Evolutionary conservation across 1,139 yeast genomes (phyloP), one percentile per base, ranked within the genome.

Genomic region (Spencermartinsiella ligniputridi): DNA sequence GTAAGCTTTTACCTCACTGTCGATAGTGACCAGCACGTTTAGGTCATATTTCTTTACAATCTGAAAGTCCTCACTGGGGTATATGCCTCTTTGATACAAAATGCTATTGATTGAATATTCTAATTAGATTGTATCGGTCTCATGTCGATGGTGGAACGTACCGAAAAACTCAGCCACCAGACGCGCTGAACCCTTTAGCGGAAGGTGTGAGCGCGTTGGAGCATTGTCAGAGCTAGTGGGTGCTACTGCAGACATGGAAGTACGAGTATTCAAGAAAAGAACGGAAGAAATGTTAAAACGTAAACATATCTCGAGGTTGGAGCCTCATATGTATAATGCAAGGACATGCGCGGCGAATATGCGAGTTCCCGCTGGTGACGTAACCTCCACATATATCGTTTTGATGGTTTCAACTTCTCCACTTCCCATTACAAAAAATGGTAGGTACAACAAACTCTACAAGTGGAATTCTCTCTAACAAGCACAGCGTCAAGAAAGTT

Each of bases 51-150:
- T 88, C 54, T 79, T 76, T 2, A 87, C 90, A 0, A 83, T 74
- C 49, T 77, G 78, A 64, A 90, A 90, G 61, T 88, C 96, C 55
- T 87, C 96, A 2, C 87, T 75, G 0, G 96, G 96, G 58, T 90
- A 90, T 33, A 90, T 83, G 0, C 96, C 96, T 44, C 97, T 69
- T 62, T 90, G 97, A 63, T 84, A 90, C 4, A 90, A 73, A 27
- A 90, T 86, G 48, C 83, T 79, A 62, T 86, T 83, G 50, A 87
- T 79, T 47, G 90, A 79, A 60, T 79, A 87, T 57, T 85, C 84
- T 51, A 46, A 3, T 15, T 52, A 37, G n/a, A n/a, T n/a, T n/a
- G n/a, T n/a, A 9, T 29, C n/a, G 17, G 2, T 18, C 6, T 19
- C 8, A 20, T 4, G 24, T 9, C 12, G 13, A 13, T 19, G n/a